Conservation (phyloP, 1,284 basidiomycete species). For the Mycocalia duriaeana region DNA sequence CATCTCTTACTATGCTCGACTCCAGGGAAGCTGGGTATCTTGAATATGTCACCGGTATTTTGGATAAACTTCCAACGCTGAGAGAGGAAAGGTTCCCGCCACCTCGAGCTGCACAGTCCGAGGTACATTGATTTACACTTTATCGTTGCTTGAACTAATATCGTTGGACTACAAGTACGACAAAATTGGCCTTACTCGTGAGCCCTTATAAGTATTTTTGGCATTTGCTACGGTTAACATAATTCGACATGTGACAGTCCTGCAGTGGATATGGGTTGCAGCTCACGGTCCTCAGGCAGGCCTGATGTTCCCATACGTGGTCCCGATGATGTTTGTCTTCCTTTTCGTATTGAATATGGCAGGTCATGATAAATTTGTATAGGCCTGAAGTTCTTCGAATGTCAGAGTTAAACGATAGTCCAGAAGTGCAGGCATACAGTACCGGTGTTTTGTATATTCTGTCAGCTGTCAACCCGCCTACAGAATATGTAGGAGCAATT, state of each 20-base stretch:
- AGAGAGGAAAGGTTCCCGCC: slow-evolving; percentile 79
- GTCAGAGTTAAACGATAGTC: slow-evolving; percentile 77
- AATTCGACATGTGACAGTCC: slow-evolving; percentile 50
- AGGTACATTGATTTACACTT: slow-evolving; percentile 32
- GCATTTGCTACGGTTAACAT: slow-evolving; percentile 10
- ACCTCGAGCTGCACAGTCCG: slow-evolving; percentile 74
- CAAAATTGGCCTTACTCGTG: slow-evolving; percentile 77
- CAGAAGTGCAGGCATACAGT: slow-evolving; percentile 69
- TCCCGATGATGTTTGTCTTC: slow-evolving; percentile 72
- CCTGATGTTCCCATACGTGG: slow-evolving; percentile 69
- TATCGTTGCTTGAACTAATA: slow-evolving; percentile 5
- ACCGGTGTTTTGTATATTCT: slow-evolving; percentile 72
- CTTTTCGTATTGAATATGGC: no score
- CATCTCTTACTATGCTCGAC: no score
- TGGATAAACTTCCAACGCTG: no score
- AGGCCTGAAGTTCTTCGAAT: slow-evolving; percentile 77
- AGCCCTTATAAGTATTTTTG: slow-evolving; percentile 19
- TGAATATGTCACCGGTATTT: no score
- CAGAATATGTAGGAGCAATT: slow-evolving; percentile 57
- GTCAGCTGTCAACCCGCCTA: slow-evolving; percentile 62
- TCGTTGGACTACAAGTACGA: slow-evolving; percentile 66
- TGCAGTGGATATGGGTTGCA: slow-evolving; percentile 77
- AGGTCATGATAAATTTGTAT: slow-evolving; percentile 7
- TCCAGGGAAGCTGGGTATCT: no score
- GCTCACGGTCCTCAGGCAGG: slow-evolving; percentile 66